A percentile compares a stretch with the other conserved stretches of the same genome.
These are phyloP conservation scores for Chamaenerion angustifolium DNA, from an alignment of 345 rosid genomes.

Conservation along the genomic window DNA sequence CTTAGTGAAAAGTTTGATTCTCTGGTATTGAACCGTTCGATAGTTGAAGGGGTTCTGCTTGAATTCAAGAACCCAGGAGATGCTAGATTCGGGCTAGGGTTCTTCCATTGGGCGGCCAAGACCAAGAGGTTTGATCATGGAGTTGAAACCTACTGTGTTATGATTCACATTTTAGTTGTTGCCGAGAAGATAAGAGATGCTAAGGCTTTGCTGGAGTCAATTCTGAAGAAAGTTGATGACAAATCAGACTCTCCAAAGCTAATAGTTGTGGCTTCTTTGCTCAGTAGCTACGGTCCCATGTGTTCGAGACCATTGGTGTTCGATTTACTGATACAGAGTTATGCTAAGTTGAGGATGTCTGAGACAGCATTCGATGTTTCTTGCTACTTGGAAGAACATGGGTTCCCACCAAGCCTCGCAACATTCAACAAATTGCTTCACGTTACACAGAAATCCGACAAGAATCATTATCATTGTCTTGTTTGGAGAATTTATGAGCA, in stretches of 20 bases:
- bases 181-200: conserved; percentile 52
- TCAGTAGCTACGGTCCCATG: conserved; percentile 24
- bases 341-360: conserved; percentile 43
- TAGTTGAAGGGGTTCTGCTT: conserved; percentile 37
- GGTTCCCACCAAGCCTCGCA: conserved; percentile 36
- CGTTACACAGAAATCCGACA: conserved; percentile 40
- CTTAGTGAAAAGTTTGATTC: conserved; percentile 28
- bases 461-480: conserved; percentile 13
- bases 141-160: conserved; percentile 33
- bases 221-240: conserved; percentile 19
- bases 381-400: conserved; percentile 26
- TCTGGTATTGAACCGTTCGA: conserved; percentile 20
- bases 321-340: conserved; percentile 51
- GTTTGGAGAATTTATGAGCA: conserved; percentile 64
- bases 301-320: conserved; percentile 42
- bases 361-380: conserved; percentile 54
- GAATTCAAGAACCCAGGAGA: conserved; percentile 44
- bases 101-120: conserved; percentile 69
- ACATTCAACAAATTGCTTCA: conserved; percentile 50
- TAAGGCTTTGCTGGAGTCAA: conserved; percentile 40
- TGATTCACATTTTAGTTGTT: conserved; percentile 42
- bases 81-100: conserved; percentile 53
- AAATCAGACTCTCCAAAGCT: conserved; percentile 11
- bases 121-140: conserved; percentile 30
- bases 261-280: conserved; percentile 31